Base-by-base conservation (phyloP, 2,329 filamentous ascomycete genomes). In the Xylaria sp. region DNA sequence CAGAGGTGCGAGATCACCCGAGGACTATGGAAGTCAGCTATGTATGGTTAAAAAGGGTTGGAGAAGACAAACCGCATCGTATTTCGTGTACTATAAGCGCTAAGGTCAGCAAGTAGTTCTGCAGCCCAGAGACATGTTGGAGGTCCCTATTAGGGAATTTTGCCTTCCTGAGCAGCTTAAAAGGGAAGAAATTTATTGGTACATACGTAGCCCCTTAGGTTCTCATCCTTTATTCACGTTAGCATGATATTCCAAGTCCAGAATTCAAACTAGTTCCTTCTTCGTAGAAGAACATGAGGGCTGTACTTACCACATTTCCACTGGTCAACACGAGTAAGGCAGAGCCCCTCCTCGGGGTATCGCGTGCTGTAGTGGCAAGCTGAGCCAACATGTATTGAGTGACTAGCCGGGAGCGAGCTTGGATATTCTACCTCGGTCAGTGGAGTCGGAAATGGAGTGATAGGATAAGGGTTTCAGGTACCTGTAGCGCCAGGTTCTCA, bases 401-500 rank as follows among this genome's bases (percentile, higher is more conserved):
- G 20, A 55, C 46, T 32, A 70, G 30, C 13, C 68, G 41, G 13
- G 62, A 53, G 23, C 69, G 61, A 12, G 69, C 67, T 57, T 71
- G 67, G 12, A 71, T 71, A 39, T 71, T 71, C 39, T 43, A 43
- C n/a, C n/a, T 43, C 7, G 39, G 39, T 43, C 18, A 43, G 15
- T 43, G 7, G 15, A 43, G 39, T 15, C 18, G 15, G n/a, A 43
- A n/a, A n/a, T 1, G 15, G 15, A n/a, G 39, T 9, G 39, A 20
- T 43, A 43, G 5, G n/a, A 6, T 43, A 43, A 43, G 39, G 18
- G 39, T n/a, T 43, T 43, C 18, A 15, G 5, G 7, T 43, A 43
- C 39, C 55, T 70, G 69, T 2, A 71, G 41, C 2, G 66, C 66
- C 1, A 72, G 50, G 32, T 72, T 72, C 32, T 70, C 68, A 43